Percentiles rank a stretch among this genome's conserved stretches.
phyloP scores from a whole-genome alignment of 495 filamentous ascomycete genomes.

The Parachaetomium inaequale region DNA sequence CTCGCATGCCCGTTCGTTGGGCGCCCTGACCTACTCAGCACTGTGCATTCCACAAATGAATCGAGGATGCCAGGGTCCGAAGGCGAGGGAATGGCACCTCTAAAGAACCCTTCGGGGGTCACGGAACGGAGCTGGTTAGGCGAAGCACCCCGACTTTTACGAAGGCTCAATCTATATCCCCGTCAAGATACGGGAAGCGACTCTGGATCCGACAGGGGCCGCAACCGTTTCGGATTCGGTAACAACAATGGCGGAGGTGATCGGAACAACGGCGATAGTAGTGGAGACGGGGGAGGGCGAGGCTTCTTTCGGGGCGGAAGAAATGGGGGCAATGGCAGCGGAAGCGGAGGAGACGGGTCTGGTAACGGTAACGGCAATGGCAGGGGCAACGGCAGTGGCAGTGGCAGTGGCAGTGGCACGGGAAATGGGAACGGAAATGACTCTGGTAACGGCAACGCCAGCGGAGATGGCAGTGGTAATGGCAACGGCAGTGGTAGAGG shows the following conservation, averaged over 20 bases:
- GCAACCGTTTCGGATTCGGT: constrained; percentile 7
- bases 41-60: constrained; percentile 17
- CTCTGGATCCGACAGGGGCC: constrained; percentile 9
- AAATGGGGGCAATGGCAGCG: neutral
- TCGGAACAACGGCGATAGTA: neutral
- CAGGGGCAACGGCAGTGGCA: constrained; percentile 7
- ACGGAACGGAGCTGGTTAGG: constrained; percentile 13
- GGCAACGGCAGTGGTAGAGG: constrained; percentile 7
- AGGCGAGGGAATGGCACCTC: constrained; percentile 34
- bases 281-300: neutral
- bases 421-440: constrained; percentile 18
- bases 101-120: constrained; percentile 6
- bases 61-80: constrained; percentile 24
- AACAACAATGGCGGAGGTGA: constrained; percentile 9
- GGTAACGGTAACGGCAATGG: constrained; percentile 19
- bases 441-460: constrained; percentile 14
- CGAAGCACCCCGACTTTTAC: constrained; percentile 8
- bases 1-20: constrained; percentile 3
- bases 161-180: neutral
- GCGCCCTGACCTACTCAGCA: constrained; percentile 21
- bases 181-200: constrained; percentile 21
- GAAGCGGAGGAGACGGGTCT: constrained; percentile 17
- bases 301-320: neutral
- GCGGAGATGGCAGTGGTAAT: constrained; percentile 3
- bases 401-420: constrained; percentile 16